Evolutionary conservation across 495 filamentous ascomycete species (phyloP).

Genomic region (Bombardia bombarda): DNA sequence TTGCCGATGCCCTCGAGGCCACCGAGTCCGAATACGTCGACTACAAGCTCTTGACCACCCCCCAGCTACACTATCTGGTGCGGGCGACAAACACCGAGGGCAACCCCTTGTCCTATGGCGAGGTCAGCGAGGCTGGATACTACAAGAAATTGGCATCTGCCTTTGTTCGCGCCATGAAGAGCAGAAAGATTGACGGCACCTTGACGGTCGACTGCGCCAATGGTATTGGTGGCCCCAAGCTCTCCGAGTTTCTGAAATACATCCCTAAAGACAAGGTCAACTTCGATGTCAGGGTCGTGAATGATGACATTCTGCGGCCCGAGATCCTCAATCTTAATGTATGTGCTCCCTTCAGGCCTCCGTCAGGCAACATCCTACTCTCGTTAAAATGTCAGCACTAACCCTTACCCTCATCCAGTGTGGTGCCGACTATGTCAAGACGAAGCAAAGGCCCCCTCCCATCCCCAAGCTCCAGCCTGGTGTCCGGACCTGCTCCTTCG

Average conservation of each 20-base stretch:
- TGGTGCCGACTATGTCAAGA: constrained; percentile 96
- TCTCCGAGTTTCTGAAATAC: constrained; percentile 77
- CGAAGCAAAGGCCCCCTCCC: constrained; percentile 83
- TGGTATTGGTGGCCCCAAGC: constrained; percentile 89
- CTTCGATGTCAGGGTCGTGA: constrained; percentile 77
- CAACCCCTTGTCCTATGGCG: constrained; percentile 74
- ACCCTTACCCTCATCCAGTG: constrained; percentile 54
- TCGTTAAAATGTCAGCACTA: no score
- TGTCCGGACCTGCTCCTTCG: constrained; percentile 84
- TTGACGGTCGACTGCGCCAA: constrained; percentile 94
- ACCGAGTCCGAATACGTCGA: constrained; percentile 67
- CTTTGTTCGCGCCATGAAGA: constrained; percentile 71
- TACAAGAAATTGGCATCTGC: constrained; percentile 82
- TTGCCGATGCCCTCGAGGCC: constrained; percentile 69
- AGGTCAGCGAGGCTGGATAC: constrained; percentile 82
- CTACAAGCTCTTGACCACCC: constrained; percentile 83
- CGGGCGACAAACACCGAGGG: constrained; percentile 89
- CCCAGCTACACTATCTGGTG: constrained; percentile 92
- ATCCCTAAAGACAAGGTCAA: constrained; percentile 58
- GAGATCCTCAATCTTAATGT: constrained; percentile 85
- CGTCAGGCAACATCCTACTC: no score
- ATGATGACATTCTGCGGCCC: constrained; percentile 83
- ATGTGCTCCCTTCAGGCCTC: no score
- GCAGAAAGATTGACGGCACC: constrained; percentile 57
- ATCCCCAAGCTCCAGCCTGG: constrained; percentile 64